These are phyloP conservation scores for Barnettozyma siamensis DNA, from an alignment of 805 yeast genomes.

Conservation along the genomic window DNA sequence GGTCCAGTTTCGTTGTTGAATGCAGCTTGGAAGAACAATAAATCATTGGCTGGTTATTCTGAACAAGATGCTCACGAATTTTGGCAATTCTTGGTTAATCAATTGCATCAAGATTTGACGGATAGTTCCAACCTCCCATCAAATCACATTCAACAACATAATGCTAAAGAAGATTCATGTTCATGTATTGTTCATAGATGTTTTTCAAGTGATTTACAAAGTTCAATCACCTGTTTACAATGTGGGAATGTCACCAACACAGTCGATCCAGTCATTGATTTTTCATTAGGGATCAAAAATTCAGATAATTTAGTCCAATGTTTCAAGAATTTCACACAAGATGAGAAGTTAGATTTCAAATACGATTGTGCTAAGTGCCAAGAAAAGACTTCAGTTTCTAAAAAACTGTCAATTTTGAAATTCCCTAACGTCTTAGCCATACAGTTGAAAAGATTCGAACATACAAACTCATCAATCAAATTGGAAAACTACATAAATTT, in stretches of 20 bases:
- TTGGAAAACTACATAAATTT: slow-evolving; percentile 68
- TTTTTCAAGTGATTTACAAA: slow-evolving; percentile 78
- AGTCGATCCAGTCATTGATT: slow-evolving; percentile 84
- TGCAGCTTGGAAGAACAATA: slow-evolving; percentile 85
- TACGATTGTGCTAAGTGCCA: slow-evolving; percentile 68
- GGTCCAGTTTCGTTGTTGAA: slow-evolving; percentile 77
- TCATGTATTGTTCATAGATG: slow-evolving; percentile 76
- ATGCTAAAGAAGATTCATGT: slow-evolving; percentile 35
- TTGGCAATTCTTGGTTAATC: slow-evolving; percentile 86
- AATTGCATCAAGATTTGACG: slow-evolving; percentile 51
- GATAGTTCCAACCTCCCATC: slow-evolving; percentile 13
- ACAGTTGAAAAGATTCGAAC: slow-evolving; percentile 69
- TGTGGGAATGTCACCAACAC: slow-evolving; percentile 57
- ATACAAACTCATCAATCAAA: slow-evolving; percentile 41
- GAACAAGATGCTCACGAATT: slow-evolving; percentile 99
- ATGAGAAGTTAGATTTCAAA: slow-evolving; percentile 69
- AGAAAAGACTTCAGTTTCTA: slow-evolving; percentile 57
- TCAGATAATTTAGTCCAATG: slow-evolving; percentile 51
- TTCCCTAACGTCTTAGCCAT: slow-evolving; percentile 76
- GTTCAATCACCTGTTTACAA: slow-evolving; percentile 66
- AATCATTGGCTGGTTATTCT: slow-evolving; percentile 86
- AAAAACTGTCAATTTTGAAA: slow-evolving; percentile 60
- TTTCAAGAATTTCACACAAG: slow-evolving; percentile 67
- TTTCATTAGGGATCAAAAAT: slow-evolving; percentile 67
- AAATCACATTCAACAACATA: slow-evolving; percentile 2